Percentiles rank a stretch among this genome's conserved stretches.
phyloP scores from a whole-genome alignment of 768 basidiomycete genomes.

The Pilatotrama ljubarskyi region DNA sequence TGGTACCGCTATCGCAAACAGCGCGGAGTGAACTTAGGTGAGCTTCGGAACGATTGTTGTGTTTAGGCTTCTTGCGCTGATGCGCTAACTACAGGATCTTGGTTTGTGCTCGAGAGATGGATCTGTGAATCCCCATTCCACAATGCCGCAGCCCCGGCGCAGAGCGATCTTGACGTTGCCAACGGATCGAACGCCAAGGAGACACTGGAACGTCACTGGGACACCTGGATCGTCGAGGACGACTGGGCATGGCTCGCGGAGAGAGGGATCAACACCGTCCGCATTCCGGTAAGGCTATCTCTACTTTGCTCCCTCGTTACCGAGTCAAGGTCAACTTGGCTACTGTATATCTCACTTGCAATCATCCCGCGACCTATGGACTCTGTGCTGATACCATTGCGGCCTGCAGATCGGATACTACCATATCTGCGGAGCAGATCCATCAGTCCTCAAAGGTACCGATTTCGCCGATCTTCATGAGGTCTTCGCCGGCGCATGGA shows the following conservation, averaged over 20 bases:
- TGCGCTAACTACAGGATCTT: conserved; percentile 50
- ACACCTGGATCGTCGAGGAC: conserved; percentile 51
- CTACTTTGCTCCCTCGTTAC: neutral
- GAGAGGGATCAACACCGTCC: conserved; percentile 58
- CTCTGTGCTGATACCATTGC: neutral
- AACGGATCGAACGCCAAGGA: conserved; percentile 47
- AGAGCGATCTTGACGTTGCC: conserved; percentile 74
- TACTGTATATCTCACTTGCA: too few species aligned
- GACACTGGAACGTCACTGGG: conserved; percentile 48
- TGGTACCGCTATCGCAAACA: conserved; percentile 68
- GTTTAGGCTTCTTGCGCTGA: neutral
- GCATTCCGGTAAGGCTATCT: conserved; percentile 51
- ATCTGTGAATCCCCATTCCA: conserved; percentile 61
- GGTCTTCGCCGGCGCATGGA: conserved; percentile 69
- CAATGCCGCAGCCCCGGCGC: conserved; percentile 50
- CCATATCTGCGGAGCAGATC: conserved; percentile 61
- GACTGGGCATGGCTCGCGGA: conserved; percentile 58
- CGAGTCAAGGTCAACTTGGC: neutral
- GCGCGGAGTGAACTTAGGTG: conserved; percentile 81
- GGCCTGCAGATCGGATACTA: conserved; percentile 66
- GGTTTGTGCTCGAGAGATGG: conserved; percentile 83
- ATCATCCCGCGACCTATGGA: neutral
- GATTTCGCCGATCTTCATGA: conserved; percentile 55
- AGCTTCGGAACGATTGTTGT: conserved; percentile 24
- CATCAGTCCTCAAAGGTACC: conserved; percentile 59